Conservation (phyloP, 2,329 filamentous ascomycete species). For the Exophiala bonariae region DNA sequence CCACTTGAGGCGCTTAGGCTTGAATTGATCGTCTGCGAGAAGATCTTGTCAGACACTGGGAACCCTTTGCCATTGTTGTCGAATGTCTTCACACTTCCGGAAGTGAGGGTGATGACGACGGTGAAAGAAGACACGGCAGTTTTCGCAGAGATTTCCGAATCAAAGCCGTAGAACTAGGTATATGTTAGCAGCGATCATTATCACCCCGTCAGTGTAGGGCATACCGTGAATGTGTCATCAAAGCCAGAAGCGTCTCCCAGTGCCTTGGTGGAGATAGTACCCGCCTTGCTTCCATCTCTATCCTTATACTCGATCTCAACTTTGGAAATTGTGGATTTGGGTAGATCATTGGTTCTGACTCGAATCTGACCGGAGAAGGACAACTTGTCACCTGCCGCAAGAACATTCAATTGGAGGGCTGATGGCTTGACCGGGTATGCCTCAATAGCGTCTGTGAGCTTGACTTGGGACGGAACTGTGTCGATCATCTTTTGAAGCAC, state of each 20-base stretch:
- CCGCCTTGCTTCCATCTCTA: constrained; percentile 50
- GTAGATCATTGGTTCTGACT: constrained; percentile 53
- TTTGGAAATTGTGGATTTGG: constrained; percentile 44
- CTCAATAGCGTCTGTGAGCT: constrained; percentile 18
- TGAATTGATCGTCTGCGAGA: constrained; percentile 20
- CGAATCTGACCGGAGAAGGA: constrained; percentile 58
- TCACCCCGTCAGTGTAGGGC: constrained; percentile 17
- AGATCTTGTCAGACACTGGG: constrained; percentile 19
- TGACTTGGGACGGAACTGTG: constrained; percentile 21
- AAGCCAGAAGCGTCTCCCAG: constrained; percentile 56
- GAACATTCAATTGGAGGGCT: constrained; percentile 24
- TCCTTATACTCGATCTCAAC: constrained; percentile 59
- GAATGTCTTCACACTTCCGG: constrained; percentile 18
- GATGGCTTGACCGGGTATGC: constrained; percentile 21
- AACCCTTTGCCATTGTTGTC: constrained; percentile 25
- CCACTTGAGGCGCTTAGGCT: constrained; percentile 10
- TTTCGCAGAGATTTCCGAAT: constrained; percentile 15
- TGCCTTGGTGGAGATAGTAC: constrained; percentile 48
- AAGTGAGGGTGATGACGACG: constrained; percentile 18
- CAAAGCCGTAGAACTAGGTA: constrained; percentile 34
- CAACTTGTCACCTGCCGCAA: constrained; percentile 52
- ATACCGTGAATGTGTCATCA: constrained; percentile 60
- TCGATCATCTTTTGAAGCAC: constrained; percentile 24
- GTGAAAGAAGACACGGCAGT: constrained; percentile 24
- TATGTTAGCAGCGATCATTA: not conserved